Percentiles rank a stretch among this genome's conserved stretches.
phyloP scores from a whole-genome alignment of 768 basidiomycete genomes.

The Omphalotus guepiniiformis region DNA sequence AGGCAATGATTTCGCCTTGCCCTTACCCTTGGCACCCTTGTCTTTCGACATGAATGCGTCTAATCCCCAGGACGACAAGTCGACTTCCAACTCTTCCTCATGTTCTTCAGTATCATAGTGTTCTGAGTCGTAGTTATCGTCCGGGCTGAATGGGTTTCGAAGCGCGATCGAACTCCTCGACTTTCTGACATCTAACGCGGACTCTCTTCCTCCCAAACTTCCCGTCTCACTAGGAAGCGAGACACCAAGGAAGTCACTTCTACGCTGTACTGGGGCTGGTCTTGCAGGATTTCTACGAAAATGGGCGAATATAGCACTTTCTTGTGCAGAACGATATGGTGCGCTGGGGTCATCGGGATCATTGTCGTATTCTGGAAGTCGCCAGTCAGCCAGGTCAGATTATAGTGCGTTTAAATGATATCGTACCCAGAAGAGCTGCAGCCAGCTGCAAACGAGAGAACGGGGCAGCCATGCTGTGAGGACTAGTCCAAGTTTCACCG shows the following conservation, averaged over 20 bases:
- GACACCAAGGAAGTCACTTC: conserved; percentile 67
- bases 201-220: conserved; percentile 42
- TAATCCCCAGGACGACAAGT: conserved; percentile 81
- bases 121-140: conserved; percentile 52
- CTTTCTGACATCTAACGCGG: conserved; percentile 41
- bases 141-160: conserved; percentile 71
- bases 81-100: conserved; percentile 61
- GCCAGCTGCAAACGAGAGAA: conserved; percentile 87
- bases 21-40: conserved; percentile 43
- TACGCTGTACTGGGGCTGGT: conserved; percentile 37
- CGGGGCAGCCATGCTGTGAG: conserved; percentile 28
- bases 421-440: conserved; percentile 74
- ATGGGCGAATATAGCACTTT: conserved; percentile 85
- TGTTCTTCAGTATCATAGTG: conserved; percentile 40
- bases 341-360: conserved; percentile 64
- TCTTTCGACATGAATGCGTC: conserved; percentile 73
- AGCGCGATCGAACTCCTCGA: conserved; percentile 59
- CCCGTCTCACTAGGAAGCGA: conserved; percentile 59
- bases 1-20: conserved; percentile 36
- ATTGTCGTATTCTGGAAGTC: conserved; percentile 78
- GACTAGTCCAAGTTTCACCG: background rate
- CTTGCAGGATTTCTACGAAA: conserved; percentile 49
- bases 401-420: background rate
- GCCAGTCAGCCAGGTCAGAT: background rate
- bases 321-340: conserved; percentile 63